Evolutionary conservation across 208 protist genomes (phyloP), one percentile per base, ranked within the genome.

Genomic region (Histomonas meleagridis): DNA sequence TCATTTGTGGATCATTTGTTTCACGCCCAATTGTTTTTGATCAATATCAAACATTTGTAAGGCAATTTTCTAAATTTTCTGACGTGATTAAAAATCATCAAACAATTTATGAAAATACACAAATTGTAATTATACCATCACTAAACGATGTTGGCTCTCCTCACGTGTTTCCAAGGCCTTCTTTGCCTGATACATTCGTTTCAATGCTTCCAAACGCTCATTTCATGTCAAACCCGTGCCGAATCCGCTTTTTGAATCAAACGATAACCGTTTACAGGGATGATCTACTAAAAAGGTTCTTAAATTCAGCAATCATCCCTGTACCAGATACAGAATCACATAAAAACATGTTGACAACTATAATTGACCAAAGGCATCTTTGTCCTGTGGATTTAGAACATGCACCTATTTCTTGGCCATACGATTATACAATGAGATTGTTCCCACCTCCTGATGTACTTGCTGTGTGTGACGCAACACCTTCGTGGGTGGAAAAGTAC

Each of bases 191-290:
- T 10, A 12, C n/a, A 7, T n/a, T n/a, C n/a, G n/a, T n/a, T n/a
- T n/a, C n/a, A n/a, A n/a, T n/a, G n/a, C 7, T 65, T n/a, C 18
- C 7, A 65, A 65, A 65, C n/a, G 7, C 60, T n/a, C 60, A 65
- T n/a, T 81, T 81, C n/a, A 81, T 81, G 70, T 38, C 70, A 81
- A 81, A 81, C 51, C 70, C 70, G 51, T 81, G 70, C 70, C 48
- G 40, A 51, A 81, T 81, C 0, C 9, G 43, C 21, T 81, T 81
- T 51, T 51, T 81, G 4, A 81, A 43, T 81, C 32, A 43, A 21
- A 81, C 70, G 21, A 81, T 81, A 1, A 81, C 70, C 21, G n/a
- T 81, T 2, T 81, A 51, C n/a, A 81, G 70, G n/a, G 70, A 81
- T 28, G 70, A 81, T 23, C n/a, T 81, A 48, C 7, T 81, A 23